phyloP scores from a whole-genome alignment of 257 asterid species.

The Ocimum tenuiflorum region DNA sequence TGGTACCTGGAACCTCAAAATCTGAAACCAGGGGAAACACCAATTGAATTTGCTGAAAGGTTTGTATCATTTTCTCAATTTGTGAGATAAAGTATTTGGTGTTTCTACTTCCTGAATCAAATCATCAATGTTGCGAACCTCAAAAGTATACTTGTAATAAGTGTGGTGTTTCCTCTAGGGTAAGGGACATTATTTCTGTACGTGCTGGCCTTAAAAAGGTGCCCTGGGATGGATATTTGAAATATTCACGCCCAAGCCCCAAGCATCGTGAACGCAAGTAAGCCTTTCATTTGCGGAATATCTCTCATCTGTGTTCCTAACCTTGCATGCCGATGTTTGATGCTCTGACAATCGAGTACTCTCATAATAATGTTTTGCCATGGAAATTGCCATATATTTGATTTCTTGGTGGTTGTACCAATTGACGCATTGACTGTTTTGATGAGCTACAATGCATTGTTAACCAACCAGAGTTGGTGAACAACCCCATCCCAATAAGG shows the following conservation, averaged over 20 bases:
- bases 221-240: constrained; percentile 56
- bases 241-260: constrained; percentile 94
- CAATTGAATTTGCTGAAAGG: constrained; percentile 99
- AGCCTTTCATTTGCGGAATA: constrained; percentile 21
- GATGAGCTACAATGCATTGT: background rate
- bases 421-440: background rate
- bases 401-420: background rate
- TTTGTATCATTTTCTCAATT: constrained; percentile 7
- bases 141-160: background rate
- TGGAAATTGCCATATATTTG: background rate
- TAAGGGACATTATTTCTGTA: constrained; percentile 84
- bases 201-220: constrained; percentile 55
- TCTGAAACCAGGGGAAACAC: constrained; percentile 76
- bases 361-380: background rate
- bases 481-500: background rate
- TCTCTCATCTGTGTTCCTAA: background rate
- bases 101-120: background rate
- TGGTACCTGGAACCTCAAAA: constrained; percentile 98
- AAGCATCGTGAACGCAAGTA: constrained; percentile 89
- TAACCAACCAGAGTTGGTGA: background rate
- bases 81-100: background rate
- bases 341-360: too few species aligned
- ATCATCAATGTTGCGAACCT: background rate
- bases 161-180: constrained; percentile 41
- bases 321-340: too few species aligned